phyloP scores from a whole-genome alignment of 148 eudicot genomes.

The Heliamphora exappendiculata region DNA sequence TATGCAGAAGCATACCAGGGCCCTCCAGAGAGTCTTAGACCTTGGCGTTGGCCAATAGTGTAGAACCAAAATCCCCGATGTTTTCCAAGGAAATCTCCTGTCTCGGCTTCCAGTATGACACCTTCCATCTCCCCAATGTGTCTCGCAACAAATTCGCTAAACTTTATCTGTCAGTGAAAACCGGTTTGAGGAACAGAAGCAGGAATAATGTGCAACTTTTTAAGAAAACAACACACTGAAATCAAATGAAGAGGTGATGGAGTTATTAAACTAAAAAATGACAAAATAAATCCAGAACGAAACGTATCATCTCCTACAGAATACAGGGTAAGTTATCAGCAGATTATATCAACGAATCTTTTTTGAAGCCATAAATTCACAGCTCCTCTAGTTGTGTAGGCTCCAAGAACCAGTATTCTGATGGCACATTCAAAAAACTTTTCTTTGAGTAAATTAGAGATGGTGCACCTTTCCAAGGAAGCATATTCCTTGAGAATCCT shows the following conservation, averaged over 20 bases:
- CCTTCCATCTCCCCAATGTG: constrained; percentile 97
- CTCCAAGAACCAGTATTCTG: background rate
- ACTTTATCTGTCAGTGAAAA: constrained; percentile 55
- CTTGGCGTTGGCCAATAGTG: constrained; percentile 97
- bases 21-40: constrained; percentile 90
- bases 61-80: constrained; percentile 97
- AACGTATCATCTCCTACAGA: background rate
- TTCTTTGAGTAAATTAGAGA: background rate
- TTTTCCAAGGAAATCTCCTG: constrained; percentile 80
- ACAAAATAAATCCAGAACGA: background rate
- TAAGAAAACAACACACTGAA: background rate
- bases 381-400: background rate
- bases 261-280: background rate
- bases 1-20: constrained; percentile 59
- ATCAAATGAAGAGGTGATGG: background rate
- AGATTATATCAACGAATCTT: background rate
- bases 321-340: background rate
- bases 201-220: constrained; percentile 1
- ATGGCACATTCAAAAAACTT: background rate
- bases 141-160: constrained; percentile 92
- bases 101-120: constrained; percentile 90
- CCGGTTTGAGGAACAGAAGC: constrained; percentile 1
- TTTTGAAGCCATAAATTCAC: background rate
- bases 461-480: constrained; percentile 90
- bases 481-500: constrained; percentile 98